Evolutionary conservation across 1,139 yeast genomes (phyloP).

Genomic region (Suhomyces wounanorum): DNA sequence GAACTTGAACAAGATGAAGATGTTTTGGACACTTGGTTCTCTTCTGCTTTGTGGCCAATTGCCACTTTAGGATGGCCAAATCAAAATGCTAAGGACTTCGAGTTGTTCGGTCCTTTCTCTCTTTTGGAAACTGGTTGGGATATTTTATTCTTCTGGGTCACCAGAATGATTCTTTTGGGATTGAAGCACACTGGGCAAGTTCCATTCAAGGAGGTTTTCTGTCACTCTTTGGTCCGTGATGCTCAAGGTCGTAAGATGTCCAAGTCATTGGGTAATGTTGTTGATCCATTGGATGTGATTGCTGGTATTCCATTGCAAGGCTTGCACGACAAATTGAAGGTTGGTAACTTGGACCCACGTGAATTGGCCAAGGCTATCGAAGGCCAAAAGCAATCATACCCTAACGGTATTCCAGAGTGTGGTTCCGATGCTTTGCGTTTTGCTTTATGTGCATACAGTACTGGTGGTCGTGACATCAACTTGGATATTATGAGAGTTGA

Average conservation of each 20-base stretch:
- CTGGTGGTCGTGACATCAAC: constrained; percentile 98
- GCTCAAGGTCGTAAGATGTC: constrained; percentile 99
- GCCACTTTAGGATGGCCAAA: constrained; percentile 97
- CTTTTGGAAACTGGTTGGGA: constrained; percentile 99
- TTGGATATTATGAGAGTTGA: constrained; percentile 95
- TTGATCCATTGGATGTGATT: constrained; percentile 94
- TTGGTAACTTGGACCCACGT: constrained; percentile 87
- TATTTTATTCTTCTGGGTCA: constrained; percentile 97
- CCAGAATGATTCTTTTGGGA: constrained; percentile 93
- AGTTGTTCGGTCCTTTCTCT: constrained; percentile 83
- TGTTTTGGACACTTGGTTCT: constrained; percentile 98
- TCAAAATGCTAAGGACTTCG: constrained; percentile 64
- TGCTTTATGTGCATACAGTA: constrained; percentile 96
- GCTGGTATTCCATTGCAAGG: constrained; percentile 79
- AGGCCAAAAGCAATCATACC: constrained; percentile 90
- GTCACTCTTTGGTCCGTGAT: constrained; percentile 97
- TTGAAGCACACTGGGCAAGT: constrained; percentile 85
- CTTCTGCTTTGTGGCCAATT: constrained; percentile 98
- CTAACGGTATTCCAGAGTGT: constrained; percentile 98
- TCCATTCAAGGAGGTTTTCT: constrained; percentile 95
- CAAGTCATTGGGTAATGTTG: constrained; percentile 92
- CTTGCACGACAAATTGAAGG: constrained; percentile 72
- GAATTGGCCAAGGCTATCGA: constrained; percentile 85
- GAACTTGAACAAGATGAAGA: constrained; percentile 94
- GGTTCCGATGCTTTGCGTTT: constrained; percentile 98